Base-by-base conservation (phyloP, 129 eudicot species). In the Cynara cardunculus region DNA sequence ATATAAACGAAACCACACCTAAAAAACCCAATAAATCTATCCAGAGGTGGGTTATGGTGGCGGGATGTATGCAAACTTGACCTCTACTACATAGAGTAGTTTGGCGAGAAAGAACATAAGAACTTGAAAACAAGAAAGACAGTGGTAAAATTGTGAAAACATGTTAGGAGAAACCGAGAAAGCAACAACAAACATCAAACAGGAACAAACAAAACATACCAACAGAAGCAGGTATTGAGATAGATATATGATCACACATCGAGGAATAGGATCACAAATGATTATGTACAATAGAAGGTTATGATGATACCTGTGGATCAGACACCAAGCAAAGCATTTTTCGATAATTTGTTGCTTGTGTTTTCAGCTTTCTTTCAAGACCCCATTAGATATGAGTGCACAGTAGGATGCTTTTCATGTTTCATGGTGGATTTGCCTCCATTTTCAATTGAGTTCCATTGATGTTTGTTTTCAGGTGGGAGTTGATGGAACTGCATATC, bases 401-500 rank as follows among this genome's bases (percentile, higher is more conserved):
- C 4, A 2, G 12, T 16, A 62, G 64, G 65, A 56, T 56, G 2
- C 6, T 18, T n/a, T 56, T 56, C 65, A 56, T 56, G 65, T 56
- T 1, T 56, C 69, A 5, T 21, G 25, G 26, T 19, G 27, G 27
- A 64, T 64, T 64, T 64, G 16, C 28, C 69, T 21, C 28, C 27
- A 56, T 56, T 56, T 56, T n/a, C 65, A 19, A 56, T 18, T 5
- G 65, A n/a, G 65, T 56, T 56, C 65, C 65, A n/a, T 56, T 56
- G 65, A 56, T 56, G 65, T 22, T 19, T 22, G 69, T 64, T 67
- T 80, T 73, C 62, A 87, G 90, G 90, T 87, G 71, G 84, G 79
- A 0, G 84, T 84, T 25, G 88, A 87, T 78, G 88, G 88, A 59
- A 74, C 74, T 27, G 62, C 86, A 78, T 87, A 87, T 86, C 90